Percentiles rank a stretch among this genome's conserved stretches.
Conservation (phyloP, 2,329 filamentous ascomycete species). For the Clarireedia monteithiana region DNA sequence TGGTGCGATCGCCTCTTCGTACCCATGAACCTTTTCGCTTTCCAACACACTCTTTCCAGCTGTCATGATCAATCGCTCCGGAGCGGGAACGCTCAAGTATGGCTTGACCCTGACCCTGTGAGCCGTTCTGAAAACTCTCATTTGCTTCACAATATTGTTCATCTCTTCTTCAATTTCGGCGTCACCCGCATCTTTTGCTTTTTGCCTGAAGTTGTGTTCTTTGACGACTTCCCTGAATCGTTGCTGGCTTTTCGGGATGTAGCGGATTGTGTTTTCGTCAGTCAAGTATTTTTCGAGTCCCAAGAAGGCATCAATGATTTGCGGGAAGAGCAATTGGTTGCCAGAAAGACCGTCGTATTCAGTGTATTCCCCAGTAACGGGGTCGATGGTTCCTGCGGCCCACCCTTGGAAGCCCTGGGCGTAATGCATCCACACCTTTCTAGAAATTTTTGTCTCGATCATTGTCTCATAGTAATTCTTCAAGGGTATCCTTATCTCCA, state of each 20-base stretch:
- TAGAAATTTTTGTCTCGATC: slow-evolving; percentile 24
- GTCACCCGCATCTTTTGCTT: slow-evolving; percentile 14
- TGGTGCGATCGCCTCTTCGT: slow-evolving; percentile 1
- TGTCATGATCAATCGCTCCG: slow-evolving; percentile 31
- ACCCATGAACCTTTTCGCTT: slow-evolving; percentile 3
- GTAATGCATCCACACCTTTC: slow-evolving; percentile 27
- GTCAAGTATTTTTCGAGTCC: slow-evolving; percentile 29
- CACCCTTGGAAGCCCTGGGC: slow-evolving; percentile 33
- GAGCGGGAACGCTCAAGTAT: slow-evolving; percentile 28
- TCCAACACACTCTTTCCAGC: slow-evolving; percentile 25
- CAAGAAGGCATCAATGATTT: slow-evolving; percentile 32
- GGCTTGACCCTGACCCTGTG: slow-evolving; percentile 25
- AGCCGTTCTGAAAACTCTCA: slow-evolving; percentile 30
- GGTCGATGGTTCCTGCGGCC: slow-evolving; percentile 26
- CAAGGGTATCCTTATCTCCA: slow-evolving; percentile 21
- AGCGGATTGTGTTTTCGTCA: slow-evolving; percentile 11
- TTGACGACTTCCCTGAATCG: slow-evolving; percentile 1
- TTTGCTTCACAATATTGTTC: slow-evolving; percentile 26
- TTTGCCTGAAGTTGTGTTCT: slow-evolving; percentile 1
- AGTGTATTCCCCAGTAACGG: slow-evolving; percentile 20
- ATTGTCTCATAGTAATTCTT: slow-evolving; percentile 26
- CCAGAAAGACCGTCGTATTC: slow-evolving; percentile 32
- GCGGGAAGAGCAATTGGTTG: slow-evolving; percentile 31
- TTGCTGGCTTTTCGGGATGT: slow-evolving; percentile 2
- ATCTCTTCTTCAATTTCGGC: slow-evolving; percentile 21